Evolutionary conservation across 2,329 filamentous ascomycete species (phyloP), one percentile per base, ranked within the genome.

Genomic region (Xylariaceae sp.): DNA sequence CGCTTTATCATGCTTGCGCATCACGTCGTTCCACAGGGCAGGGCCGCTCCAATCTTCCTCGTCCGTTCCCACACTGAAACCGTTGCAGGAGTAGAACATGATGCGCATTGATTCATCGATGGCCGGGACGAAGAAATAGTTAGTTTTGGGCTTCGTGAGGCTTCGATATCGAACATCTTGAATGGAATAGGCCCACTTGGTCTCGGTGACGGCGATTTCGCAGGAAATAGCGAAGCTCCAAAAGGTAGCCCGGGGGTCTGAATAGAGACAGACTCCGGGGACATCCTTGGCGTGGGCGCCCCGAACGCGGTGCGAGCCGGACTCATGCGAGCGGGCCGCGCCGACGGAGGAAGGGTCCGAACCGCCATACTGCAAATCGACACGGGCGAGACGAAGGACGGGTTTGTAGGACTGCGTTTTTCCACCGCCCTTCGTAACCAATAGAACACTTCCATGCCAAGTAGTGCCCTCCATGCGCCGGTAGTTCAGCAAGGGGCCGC

Each of bases 51-150:
- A 96, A 48, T 88, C 87, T 53, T 90, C 86, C 62, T 94, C 86
- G 55, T 72, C 69, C 7, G 72, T 93, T 56, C 88, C 89, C 45
- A 94, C 82, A 66, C 89, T 93, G 77, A 99, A 99, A 13, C 94
- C 95, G 73, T 99, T 99, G 77, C 94, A 97, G 59, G 90, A 96
- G 77, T 97, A 89, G 75, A 97, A 99, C 90, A 97, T 96, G 71
- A 97, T 89, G 71, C 96, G 91, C 93, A 99, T 97, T 3, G 90
- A 89, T 74, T 97, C 88, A 50, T 85, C 84, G 59, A 81, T 80
- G 10, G 89, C 90, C 10, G 94, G 93, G 3, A 97, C 85, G 80
- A 88, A 96, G 75, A 99, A 99, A 53, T 66, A 84, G 76, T 81
- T 96, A 77, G 73, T 75, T 60, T 76, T 78, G 5, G 80, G 78